phyloP scores from a whole-genome alignment of 1,139 yeast genomes.

The Yamadazyma triangularis region DNA sequence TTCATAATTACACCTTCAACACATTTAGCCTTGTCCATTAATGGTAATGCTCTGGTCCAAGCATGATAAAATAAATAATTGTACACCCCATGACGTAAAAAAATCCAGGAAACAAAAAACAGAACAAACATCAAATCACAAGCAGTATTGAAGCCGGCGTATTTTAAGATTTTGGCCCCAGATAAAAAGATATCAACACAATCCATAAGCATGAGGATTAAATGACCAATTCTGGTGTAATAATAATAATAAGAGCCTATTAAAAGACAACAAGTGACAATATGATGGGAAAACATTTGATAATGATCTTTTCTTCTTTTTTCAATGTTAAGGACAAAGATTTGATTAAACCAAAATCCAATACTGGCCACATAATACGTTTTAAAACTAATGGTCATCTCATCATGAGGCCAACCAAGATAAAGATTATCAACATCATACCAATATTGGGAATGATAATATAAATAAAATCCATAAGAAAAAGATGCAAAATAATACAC shows the following conservation, averaged over 20 bases:
- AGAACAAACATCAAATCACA: conserved; percentile 71
- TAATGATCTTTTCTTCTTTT: conserved; percentile 73
- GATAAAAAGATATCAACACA: conserved; percentile 70
- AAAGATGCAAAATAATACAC: conserved; percentile 59
- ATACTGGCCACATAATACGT: conserved; percentile 67
- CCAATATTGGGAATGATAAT: conserved; percentile 56
- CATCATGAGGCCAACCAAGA: conserved; percentile 70
- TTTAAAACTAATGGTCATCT: conserved; percentile 49
- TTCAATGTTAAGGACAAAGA: conserved; percentile 73
- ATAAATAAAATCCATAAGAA: conserved; percentile 53
- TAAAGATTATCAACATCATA: conserved; percentile 57
- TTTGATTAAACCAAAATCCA: conserved; percentile 78
- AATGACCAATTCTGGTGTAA: conserved; percentile 74
- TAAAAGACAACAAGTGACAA: conserved; percentile 66
- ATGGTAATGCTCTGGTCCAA: conserved; percentile 27
- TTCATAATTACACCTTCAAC: conserved; percentile 20
- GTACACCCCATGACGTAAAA: conserved; percentile 70
- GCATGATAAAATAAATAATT: conserved; percentile 60
- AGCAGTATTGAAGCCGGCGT: conserved; percentile 51
- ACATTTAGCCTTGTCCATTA: conserved; percentile 40
- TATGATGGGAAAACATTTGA: conserved; percentile 88
- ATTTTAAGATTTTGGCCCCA: conserved; percentile 72
- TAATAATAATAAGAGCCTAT: conserved; percentile 71
- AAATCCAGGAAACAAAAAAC: conserved; percentile 67
- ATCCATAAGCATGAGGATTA: conserved; percentile 78